Base-by-base conservation (phyloP, 2,329 filamentous ascomycete genomes). In the Aspergillus puulaauensis region DNA sequence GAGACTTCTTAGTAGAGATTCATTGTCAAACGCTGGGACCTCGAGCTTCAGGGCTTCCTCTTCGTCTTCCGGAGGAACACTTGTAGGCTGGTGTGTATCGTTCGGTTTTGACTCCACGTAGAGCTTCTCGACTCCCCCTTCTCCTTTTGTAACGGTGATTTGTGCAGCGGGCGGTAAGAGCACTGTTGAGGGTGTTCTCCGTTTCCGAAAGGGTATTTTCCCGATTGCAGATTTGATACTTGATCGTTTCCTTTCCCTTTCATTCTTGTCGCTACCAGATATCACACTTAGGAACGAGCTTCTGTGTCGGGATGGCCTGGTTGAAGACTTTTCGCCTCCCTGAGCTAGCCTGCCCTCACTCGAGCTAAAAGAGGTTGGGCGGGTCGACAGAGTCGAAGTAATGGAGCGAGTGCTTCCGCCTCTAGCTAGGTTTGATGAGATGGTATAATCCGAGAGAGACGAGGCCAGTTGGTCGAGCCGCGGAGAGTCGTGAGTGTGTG, bases 361-460 rank as follows among this genome's bases (percentile, higher is more conserved):
- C 3, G 73, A 75, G 57, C 71, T 73, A 53, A 68, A 75, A 4
- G 73, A 75, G 5, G 74, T 75, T 9, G 73, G 75, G 17, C 73
- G 71, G 7, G 74, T 77, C 6, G 74, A 77, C 6, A 71, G 61
- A 11, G 27, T 31, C 6, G 75, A 77, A 21, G 69, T 68, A 24
- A 74, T 62, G 40, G 75, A 77, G 40, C 73, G 73, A 23, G 69
- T 65, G 61, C 74, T 76, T 4, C 68, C 66, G 3, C 66, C 64
- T 57, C 73, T 68, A 21, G 60, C 56, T 24, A 62, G 66, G 43
- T 68, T 64, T 35, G 70, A 71, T 37, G 67, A 63, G 45, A 75
- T 44, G 49, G 72, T 70, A 52, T 72, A 66, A 33, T 71, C 66
- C 44, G 70, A 72, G 12, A 73, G 56, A 2, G 72, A 72, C 14